These are phyloP conservation scores for Vitis hybrid DNA, from an alignment of 177 flowering plant genomes.

Conservation along the genomic window DNA sequence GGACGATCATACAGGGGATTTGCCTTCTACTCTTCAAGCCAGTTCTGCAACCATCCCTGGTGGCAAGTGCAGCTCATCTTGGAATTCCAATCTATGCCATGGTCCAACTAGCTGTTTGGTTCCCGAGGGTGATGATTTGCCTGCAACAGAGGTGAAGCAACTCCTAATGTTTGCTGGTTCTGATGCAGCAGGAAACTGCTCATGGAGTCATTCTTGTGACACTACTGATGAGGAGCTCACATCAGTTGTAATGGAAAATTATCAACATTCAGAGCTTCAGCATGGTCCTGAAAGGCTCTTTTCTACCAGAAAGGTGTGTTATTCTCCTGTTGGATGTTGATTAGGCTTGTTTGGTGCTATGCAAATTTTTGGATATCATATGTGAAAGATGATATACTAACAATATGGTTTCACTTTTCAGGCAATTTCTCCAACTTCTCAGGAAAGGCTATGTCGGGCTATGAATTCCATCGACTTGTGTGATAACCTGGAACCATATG, in stretches of 20 bases:
- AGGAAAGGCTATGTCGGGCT: constrained; percentile 54
- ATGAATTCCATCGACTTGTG: constrained; percentile 32
- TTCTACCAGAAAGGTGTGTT: constrained; percentile 59
- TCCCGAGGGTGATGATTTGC: constrained; percentile 18
- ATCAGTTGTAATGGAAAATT: constrained; percentile 13
- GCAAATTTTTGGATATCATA: constrained; percentile 6
- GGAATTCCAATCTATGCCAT: constrained; percentile 3
- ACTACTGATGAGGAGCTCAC: constrained; percentile 14
- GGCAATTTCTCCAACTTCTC: constrained; percentile 75
- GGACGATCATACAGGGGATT: constrained; percentile 12
- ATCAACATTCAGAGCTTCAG: constrained; percentile 9
- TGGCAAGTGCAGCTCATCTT: background rate
- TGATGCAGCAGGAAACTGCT: constrained; percentile 11
- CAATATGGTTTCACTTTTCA: constrained; percentile 26
- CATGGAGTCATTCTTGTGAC: constrained; percentile 17
- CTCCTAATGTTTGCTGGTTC: constrained; percentile 1
- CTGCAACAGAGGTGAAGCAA: constrained; percentile 13
- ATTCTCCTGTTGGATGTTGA: constrained; percentile 3
- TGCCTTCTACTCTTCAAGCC: constrained; percentile 8
- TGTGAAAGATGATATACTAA: background rate
- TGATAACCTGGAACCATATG: constrained; percentile 21
- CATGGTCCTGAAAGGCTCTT: constrained; percentile 56
- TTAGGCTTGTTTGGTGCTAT: background rate
- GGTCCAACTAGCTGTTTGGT: constrained; percentile 10
- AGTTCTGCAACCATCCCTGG: background rate